phyloP scores from a whole-genome alignment of 108 stramenopile genomes.

The Schizochytrium sp. region DNA sequence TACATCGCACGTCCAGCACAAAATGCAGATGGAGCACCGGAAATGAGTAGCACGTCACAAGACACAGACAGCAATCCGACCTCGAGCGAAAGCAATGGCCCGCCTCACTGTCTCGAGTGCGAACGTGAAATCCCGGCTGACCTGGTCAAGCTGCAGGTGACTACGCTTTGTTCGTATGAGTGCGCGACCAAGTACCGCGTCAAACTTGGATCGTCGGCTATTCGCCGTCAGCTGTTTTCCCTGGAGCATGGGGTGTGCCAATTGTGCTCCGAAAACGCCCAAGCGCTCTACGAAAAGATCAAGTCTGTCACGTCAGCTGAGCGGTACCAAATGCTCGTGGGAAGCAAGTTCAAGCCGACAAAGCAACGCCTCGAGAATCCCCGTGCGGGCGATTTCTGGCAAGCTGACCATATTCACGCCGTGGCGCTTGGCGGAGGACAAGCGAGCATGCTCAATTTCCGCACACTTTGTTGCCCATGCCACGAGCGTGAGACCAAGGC shows the following conservation, averaged over 20 bases:
- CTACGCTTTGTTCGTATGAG: background rate
- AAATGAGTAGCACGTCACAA: too few relatives aligned
- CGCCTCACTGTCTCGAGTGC: background rate
- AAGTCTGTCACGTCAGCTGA: constrained; percentile 57
- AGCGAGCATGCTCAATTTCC: constrained; percentile 56
- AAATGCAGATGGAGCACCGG: too few relatives aligned
- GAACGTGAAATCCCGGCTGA: background rate
- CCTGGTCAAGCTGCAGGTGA: background rate
- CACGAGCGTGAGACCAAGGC: constrained; percentile 49
- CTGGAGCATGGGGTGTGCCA: constrained; percentile 30
- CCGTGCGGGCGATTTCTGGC: constrained; percentile 67
- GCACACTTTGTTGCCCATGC: constrained; percentile 69
- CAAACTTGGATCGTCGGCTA: background rate
- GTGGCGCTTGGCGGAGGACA: constrained; percentile 70
- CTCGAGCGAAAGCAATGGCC: too few relatives aligned
- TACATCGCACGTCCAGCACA: background rate
- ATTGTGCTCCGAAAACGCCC: constrained; percentile 42
- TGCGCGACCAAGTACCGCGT: background rate
- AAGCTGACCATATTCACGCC: constrained; percentile 68
- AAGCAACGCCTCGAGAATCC: constrained; percentile 51
- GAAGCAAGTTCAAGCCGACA: constrained; percentile 57
- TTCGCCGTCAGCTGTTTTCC: constrained; percentile 17
- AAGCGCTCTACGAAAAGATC: constrained; percentile 51
- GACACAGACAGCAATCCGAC: too few relatives aligned
- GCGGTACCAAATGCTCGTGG: constrained; percentile 53